Conservation (phyloP, 73 alveolate genomes). For the Paraurostyla sp. region DNA sequence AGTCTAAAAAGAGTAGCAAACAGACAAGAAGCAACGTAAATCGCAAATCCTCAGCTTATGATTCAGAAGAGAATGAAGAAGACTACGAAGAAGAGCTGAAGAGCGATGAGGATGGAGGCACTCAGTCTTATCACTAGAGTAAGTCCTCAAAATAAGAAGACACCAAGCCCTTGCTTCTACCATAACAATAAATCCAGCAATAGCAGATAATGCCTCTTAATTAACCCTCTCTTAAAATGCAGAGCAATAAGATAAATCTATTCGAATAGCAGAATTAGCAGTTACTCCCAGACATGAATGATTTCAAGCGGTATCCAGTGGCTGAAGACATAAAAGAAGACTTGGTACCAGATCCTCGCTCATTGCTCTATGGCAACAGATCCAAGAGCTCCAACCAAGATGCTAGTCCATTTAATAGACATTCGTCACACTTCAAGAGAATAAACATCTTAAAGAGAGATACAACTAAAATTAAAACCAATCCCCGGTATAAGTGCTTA, state of each 20-base stretch:
- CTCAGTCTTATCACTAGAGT: too few species aligned
- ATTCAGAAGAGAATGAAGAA: conserved; percentile 15
- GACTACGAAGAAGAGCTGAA: conserved; percentile 34
- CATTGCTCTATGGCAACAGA: neutral
- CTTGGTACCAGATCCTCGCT: neutral
- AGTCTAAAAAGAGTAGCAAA: neutral
- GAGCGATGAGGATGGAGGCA: neutral
- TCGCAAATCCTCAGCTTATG: conserved; percentile 2
- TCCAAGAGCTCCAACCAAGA: neutral
- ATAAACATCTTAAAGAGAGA: conserved; percentile 43
- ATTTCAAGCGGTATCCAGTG: conserved; percentile 24
- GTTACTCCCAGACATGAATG: conserved; percentile 32
- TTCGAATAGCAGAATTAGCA: neutral
- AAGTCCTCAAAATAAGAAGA: neutral
- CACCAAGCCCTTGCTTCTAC: too few species aligned
- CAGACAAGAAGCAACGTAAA: neutral
- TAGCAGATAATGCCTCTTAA: neutral
- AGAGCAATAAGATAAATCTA: neutral
- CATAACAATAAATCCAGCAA: too few species aligned
- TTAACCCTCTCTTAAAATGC: neutral
- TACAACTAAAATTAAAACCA: conserved; percentile 52
- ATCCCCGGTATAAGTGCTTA: conserved; percentile 59
- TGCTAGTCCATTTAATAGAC: neutral
- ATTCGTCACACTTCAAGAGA: conserved; percentile 8
- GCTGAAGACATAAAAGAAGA: neutral